Percentiles rank a stretch among this genome's conserved stretches.
Evolutionary conservation across 371 early-diverging fungal genomes (phyloP).

Genomic region (Mortierella sp.): DNA sequence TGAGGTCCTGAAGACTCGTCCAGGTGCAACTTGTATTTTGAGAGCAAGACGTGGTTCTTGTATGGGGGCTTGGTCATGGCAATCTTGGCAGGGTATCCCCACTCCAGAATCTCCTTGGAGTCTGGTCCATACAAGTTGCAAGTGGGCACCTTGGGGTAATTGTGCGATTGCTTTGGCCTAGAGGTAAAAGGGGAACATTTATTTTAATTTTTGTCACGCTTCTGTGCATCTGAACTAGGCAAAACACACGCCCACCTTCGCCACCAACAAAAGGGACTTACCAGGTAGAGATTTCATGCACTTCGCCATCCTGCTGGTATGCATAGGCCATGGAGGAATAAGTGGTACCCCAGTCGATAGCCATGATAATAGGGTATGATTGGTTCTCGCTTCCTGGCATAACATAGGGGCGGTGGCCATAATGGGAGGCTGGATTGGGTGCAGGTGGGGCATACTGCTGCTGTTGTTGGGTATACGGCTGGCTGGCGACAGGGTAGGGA

Average conservation of each 20-base stretch:
- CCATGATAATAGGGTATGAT: conserved; percentile 49
- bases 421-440: not conserved
- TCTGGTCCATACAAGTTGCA: conserved; percentile 45
- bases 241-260: not conserved
- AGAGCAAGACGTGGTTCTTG: conserved; percentile 64
- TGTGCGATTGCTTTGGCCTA: conserved; percentile 50
- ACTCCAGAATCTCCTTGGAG: conserved; percentile 41
- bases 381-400: conserved; percentile 34
- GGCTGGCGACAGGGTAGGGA: not conserved
- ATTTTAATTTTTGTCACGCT: not conserved
- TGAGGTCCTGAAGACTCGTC: conserved; percentile 62
- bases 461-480: conserved; percentile 13
- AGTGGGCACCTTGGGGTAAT: conserved; percentile 50
- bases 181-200: not conserved
- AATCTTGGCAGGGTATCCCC: conserved; percentile 65
- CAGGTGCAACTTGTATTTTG: conserved; percentile 68
- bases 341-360: conserved; percentile 52
- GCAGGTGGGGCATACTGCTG: not conserved
- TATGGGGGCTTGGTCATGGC: conserved; percentile 66
- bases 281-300: conserved; percentile 51
- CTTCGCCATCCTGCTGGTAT: conserved; percentile 48
- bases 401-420: conserved; percentile 27
- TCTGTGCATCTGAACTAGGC: not conserved
- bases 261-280: conserved; percentile 1
- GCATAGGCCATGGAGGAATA: conserved; percentile 56